Base-by-base conservation (phyloP, 345 rosid species). In the Turnera subulata region DNA sequence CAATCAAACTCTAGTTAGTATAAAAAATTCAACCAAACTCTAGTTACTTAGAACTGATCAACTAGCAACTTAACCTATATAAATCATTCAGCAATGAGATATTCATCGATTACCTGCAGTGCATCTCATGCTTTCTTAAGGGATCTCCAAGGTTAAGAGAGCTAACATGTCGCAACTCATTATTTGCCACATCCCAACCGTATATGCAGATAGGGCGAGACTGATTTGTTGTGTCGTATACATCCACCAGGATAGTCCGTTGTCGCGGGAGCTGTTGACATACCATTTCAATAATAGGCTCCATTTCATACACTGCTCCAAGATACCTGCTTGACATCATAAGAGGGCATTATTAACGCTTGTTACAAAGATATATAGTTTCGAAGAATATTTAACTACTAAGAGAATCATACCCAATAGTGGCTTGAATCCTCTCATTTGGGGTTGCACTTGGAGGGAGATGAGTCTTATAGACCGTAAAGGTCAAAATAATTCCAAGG, bases 251-350 rank as follows among this genome's bases (percentile, higher is more conserved):
- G 64, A 92, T 92, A 11, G 84, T 81, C 75, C 88, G 96, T 74
- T 92, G 80, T 82, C 96, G 86, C 8, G 98, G 93, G 44, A 92
- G 93, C 71, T 92, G 96, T 9, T 92, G 96, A 68, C 88, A 93
- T 65, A 92, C 72, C 82, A 88, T 92, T 65, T 89, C 96, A 46
- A 92, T 95, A 18, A 92, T 84, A 16, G 91, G 81, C 70, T 92
- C 95, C 8, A 92, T 84, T 60, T 92, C 88, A 51, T 88, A 92
- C 26, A 92, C 77, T 63, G 96, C 98, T 52, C 98, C 98, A 43
- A 92, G 84, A 68, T 92, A 91, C 78, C 98, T 91, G 79, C 53
- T 71, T 46, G n/a, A n/a, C n/a, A 60, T 53, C 19, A 55, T 61
- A 53, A 59, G 51, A 48, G 25, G 35, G 56, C 55, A 35, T 50